These are phyloP conservation scores for Boletales sp. DNA, from an alignment of 768 basidiomycete species.

Conservation along the genomic window DNA sequence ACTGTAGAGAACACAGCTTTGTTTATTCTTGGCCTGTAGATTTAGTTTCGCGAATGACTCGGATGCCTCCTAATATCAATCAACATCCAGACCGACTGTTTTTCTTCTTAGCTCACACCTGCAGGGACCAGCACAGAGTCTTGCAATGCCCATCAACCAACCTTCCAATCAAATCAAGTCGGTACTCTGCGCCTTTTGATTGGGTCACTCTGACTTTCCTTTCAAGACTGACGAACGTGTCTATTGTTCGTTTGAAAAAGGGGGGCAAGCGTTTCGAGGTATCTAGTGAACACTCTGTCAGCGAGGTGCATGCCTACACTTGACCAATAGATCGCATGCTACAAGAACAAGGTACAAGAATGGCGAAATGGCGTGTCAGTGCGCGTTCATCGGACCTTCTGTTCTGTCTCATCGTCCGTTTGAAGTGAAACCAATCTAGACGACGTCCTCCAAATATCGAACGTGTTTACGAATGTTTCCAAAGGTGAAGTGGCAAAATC, in stretches of 20 bases:
- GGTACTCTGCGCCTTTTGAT: constrained; percentile 3
- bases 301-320: background rate
- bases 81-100: background rate
- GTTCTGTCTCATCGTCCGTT: constrained; percentile 3
- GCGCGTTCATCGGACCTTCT: background rate
- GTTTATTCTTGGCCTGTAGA: too few relatives aligned
- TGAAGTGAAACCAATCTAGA: constrained; percentile 85
- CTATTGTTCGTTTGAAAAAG: constrained; percentile 93
- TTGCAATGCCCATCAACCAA: constrained; percentile 57
- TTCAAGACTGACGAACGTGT: constrained; percentile 92
- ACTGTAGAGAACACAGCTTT: too few relatives aligned
- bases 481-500: constrained; percentile 92
- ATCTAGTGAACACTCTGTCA: background rate
- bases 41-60: background rate
- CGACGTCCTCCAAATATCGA: constrained; percentile 94
- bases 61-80: constrained; percentile 17
- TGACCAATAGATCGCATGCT: constrained; percentile 79
- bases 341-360: constrained; percentile 99
- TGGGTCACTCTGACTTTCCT: constrained; percentile 1
- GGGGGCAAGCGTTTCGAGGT: constrained; percentile 98
- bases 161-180: constrained; percentile 91
- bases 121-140: too few relatives aligned
- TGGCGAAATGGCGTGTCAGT: constrained; percentile 88
- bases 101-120: too few relatives aligned
- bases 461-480: constrained; percentile 94